A percentile compares a stretch with the other conserved stretches of the same genome.
Conservation (phyloP, 768 basidiomycete species). For the Crucibulum laeve region DNA sequence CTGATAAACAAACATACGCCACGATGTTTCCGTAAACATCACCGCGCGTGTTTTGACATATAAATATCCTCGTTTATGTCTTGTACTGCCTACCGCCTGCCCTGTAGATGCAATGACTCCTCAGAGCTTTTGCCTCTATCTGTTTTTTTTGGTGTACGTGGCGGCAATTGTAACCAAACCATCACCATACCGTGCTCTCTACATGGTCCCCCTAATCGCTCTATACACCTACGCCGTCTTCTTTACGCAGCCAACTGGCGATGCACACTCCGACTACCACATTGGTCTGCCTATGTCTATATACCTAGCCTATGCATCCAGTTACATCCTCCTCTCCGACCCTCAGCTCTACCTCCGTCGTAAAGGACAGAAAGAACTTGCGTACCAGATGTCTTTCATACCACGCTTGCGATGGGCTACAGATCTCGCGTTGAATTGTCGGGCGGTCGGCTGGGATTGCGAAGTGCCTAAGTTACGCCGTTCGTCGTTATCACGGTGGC, state of each 20-base stretch:
- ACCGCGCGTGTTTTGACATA: no score
- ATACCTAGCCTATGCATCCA: constrained; percentile 3
- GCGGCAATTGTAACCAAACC: neutral
- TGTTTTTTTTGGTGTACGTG: neutral
- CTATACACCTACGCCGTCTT: neutral
- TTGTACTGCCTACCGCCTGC: no score
- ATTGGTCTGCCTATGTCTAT: neutral
- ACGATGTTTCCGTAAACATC: no score
- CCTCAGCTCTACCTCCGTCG: constrained; percentile 3
- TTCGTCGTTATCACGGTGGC: neutral
- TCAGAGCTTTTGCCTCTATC: neutral
- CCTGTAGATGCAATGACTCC: no score
- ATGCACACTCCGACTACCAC: neutral
- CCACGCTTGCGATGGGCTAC: constrained; percentile 5
- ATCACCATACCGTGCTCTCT: neutral
- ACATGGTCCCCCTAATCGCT: neutral
- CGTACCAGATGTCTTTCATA: neutral
- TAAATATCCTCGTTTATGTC: no score
- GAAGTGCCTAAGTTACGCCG: constrained; percentile 5
- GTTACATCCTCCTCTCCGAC: constrained; percentile 6
- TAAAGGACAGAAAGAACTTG: neutral
- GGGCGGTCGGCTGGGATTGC: constrained; percentile 10
- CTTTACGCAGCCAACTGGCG: neutral
- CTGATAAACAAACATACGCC: no score
- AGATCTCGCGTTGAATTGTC: constrained; percentile 1